These are phyloP conservation scores for Neophaeococcomyces aloes DNA, from an alignment of 2,329 filamentous ascomycete genomes.

Conservation along the genomic window DNA sequence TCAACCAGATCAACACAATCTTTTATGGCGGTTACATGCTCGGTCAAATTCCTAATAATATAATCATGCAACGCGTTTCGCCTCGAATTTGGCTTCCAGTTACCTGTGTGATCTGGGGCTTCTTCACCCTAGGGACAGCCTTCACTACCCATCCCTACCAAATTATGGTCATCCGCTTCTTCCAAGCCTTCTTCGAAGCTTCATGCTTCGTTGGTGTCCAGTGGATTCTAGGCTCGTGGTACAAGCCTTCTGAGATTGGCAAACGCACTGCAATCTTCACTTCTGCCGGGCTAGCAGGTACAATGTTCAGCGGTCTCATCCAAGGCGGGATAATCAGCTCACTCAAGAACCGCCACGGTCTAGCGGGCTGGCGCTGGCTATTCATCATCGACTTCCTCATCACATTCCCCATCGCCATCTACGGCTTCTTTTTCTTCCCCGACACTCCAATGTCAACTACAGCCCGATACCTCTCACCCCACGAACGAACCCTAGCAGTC, in stretches of 20 bases:
- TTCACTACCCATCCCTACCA: conserved; percentile 10
- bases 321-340: conserved; percentile 27
- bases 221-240: conserved; percentile 23
- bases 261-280: conserved; percentile 30
- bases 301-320: conserved; percentile 12
- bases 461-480: conserved; percentile 27
- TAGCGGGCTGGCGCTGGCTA: conserved; percentile 35
- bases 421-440: conserved; percentile 34
- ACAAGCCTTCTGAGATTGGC: conserved; percentile 26
- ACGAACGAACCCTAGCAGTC: conserved; percentile 26
- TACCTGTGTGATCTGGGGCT: conserved; percentile 26
- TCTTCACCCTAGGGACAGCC: conserved; percentile 23
- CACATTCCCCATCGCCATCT: conserved; percentile 34
- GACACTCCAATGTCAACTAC: conserved; percentile 28
- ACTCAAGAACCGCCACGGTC: conserved; percentile 40
- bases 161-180: conserved; percentile 19
- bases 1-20: conserved; percentile 24
- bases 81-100: conserved; percentile 26
- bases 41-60: conserved; percentile 25
- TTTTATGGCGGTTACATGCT: conserved; percentile 17
- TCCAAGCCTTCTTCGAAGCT: conserved; percentile 16
- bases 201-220: conserved; percentile 24
- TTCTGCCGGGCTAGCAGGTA: conserved; percentile 24
- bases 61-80: conserved; percentile 24
- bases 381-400: conserved; percentile 33